Conservation (phyloP, 345 rosid species). For the Dipteronia sinensis region DNA sequence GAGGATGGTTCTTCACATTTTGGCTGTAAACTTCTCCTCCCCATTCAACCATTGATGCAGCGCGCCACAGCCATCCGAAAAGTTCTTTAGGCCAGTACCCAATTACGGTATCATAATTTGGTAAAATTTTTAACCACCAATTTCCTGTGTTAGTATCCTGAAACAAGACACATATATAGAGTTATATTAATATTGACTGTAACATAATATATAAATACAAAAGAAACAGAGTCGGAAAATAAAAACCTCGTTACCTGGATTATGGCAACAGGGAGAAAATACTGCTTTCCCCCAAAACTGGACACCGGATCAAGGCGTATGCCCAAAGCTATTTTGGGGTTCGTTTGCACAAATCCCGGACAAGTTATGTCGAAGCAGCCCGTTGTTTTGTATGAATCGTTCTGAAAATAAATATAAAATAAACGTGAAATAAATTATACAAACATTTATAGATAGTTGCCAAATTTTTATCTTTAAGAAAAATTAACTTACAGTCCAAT, state of each 20-base stretch:
- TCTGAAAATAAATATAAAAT: conserved; percentile 20
- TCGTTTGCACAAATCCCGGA: conserved; percentile 52
- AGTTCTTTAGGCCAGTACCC: too few species aligned
- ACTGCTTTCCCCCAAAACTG: conserved; percentile 12
- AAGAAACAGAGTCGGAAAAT: background rate
- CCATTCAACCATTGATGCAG: too few species aligned
- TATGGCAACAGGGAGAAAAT: conserved; percentile 19
- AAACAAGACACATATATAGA: too few species aligned
- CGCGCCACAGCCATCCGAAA: too few species aligned
- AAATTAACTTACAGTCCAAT: background rate
- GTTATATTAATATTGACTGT: too few species aligned
- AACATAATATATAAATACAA: background rate
- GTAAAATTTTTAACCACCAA: too few species aligned
- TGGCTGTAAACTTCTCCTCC: too few species aligned
- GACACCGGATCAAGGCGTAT: conserved; percentile 26
- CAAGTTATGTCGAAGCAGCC: conserved; percentile 51
- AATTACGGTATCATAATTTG: too few species aligned
- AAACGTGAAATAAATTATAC: background rate
- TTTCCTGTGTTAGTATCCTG: too few species aligned
- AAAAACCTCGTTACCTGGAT: conserved; percentile 27
- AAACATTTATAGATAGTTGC: background rate
- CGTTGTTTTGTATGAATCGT: conserved; percentile 30
- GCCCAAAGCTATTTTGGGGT: conserved; percentile 26
- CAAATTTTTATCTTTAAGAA: background rate
- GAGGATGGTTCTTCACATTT: too few species aligned